These are phyloP conservation scores for Lolium multiflorum DNA, from an alignment of 176 grass and related monocot species.

Conservation along the genomic window DNA sequence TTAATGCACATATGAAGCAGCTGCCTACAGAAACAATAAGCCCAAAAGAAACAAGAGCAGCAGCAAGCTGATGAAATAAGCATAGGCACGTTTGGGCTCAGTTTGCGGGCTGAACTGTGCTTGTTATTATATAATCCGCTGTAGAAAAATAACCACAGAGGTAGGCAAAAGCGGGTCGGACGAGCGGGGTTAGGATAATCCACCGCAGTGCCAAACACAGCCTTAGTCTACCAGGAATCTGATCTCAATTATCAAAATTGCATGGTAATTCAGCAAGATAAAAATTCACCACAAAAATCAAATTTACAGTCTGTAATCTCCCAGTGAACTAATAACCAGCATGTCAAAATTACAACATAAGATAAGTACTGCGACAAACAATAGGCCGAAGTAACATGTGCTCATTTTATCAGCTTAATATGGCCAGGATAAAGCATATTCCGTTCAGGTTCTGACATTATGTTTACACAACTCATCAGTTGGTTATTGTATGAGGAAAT, in stretches of 20 bases:
- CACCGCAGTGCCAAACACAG: neutral
- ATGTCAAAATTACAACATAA: neutral
- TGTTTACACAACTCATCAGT: neutral
- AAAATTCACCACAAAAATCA: neutral
- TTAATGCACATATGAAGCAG: conserved; percentile 23
- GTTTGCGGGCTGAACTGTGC: neutral
- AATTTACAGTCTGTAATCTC: neutral
- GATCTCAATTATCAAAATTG: conserved; percentile 19
- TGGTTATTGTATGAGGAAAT: conserved; percentile 5
- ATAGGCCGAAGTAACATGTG: neutral
- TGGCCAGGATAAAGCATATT: neutral
- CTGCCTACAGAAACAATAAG: conserved; percentile 19
- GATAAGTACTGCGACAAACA: neutral
- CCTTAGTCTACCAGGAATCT: neutral
- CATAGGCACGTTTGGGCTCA: conserved; percentile 1
- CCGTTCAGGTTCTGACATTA: neutral
- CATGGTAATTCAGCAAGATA: neutral
- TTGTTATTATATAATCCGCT: neutral
- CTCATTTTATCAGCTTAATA: neutral
- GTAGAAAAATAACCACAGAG: neutral
- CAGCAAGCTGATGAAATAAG: conserved; percentile 19
- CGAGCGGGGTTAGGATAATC: neutral
- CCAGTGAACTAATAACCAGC: neutral
- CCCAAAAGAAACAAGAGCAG: conserved; percentile 8
- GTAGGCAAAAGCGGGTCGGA: neutral